Evolutionary conservation across 768 basidiomycete genomes (phyloP).

Genomic region (Boletus pseudo-olivaceus): DNA sequence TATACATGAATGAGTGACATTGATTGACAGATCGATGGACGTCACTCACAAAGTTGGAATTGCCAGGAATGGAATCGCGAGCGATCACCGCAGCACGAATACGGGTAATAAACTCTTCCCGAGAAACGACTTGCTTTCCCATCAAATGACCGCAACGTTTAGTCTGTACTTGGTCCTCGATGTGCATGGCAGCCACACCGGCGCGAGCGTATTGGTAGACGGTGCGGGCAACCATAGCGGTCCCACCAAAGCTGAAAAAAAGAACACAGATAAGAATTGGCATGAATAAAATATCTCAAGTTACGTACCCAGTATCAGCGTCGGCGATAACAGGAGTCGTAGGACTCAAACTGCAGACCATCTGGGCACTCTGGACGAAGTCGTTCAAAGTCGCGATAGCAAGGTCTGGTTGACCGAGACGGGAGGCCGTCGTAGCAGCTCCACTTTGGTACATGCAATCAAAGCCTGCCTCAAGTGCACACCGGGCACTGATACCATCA

Average conservation of each 20-base stretch:
- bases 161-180: constrained; percentile 81
- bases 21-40: neutral
- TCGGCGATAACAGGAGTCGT: constrained; percentile 72
- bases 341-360: constrained; percentile 66
- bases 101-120: constrained; percentile 70
- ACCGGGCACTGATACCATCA: constrained; percentile 76
- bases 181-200: constrained; percentile 73
- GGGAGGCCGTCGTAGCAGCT: constrained; percentile 76
- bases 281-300: neutral
- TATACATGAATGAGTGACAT: constrained; percentile 17
- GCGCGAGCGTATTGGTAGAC: constrained; percentile 66
- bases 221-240: constrained; percentile 72
- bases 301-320: constrained; percentile 67
- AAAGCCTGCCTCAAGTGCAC: constrained; percentile 78
- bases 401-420: constrained; percentile 74
- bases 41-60: constrained; percentile 62
- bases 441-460: constrained; percentile 77
- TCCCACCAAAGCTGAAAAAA: constrained; percentile 56
- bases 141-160: constrained; percentile 77
- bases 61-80: constrained; percentile 70
- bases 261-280: constrained; percentile 6
- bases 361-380: constrained; percentile 66
- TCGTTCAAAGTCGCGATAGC: constrained; percentile 78
- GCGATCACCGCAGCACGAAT: constrained; percentile 77
- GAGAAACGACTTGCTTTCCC: constrained; percentile 79